Base-by-base conservation (phyloP, 2,329 filamentous ascomycete genomes). In the Stachybotrys chlorohalonatus region DNA sequence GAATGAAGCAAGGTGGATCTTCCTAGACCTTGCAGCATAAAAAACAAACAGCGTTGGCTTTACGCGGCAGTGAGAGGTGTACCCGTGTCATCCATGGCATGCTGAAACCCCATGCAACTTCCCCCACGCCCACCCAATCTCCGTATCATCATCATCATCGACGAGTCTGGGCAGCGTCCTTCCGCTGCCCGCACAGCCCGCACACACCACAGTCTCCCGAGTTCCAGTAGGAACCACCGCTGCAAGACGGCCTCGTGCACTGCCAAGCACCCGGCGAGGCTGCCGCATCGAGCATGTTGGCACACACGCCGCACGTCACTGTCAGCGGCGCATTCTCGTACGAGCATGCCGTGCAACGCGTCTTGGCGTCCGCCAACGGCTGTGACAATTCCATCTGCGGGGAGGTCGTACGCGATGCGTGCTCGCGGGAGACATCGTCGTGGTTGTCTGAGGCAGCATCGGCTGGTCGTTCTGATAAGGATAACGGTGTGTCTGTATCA, bases 131-230 rank as follows among this genome's bases (percentile, higher is more conserved):
- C 36, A 13, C 13, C 8, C 36, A 13, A 42, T 9, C 13, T 42
- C 9, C 6, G 36, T 5, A 13, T 42, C 36, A 13, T 9, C 36
- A 42, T 42, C 8, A 9, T 9, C 36, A 42, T 42, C 13, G 36
- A 13, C 36, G 5, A 2, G 13, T 42, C 36, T 42, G 36, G 9
- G 3, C 46, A 47, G n/a, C 45, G 32, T 42, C n/a, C 15, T 42
- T 32, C 62, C 70, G 59, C 68, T 73, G 60, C 68, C 84, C 85
- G 64, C 88, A 93, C 6, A 89, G 69, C 4, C 87, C 87, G 66
- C 89, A 93, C 1, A 84, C 66, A 7, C 84, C 85, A 58, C 77
- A 83, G 66, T 92, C 87, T 1, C 79, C 82, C 11, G 85, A 77
- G 63, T 92, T 93, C 53, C 85, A 64, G 65, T 90, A 93, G 17